A percentile compares a stretch with the other conserved stretches of the same genome.
Conservation (phyloP, 345 rosid genomes). For the Arabidopsis suecica region DNA sequence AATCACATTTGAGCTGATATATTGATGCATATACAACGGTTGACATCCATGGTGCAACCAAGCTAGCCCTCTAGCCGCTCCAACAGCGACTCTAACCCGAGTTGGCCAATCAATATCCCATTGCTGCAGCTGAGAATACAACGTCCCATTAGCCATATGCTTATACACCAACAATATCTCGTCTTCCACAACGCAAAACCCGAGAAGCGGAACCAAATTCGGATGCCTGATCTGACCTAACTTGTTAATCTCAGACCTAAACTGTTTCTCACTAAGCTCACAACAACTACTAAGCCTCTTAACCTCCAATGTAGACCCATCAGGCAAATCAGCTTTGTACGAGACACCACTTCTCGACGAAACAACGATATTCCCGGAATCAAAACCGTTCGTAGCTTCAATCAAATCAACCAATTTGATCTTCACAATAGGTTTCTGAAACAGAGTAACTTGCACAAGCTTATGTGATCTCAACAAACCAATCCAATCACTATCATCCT, state of each 20-base stretch:
- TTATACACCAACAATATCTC: slow-evolving; percentile 61
- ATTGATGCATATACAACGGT: slow-evolving; percentile 50
- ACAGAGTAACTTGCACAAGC: slow-evolving; percentile 66
- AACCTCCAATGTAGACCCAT: slow-evolving; percentile 63
- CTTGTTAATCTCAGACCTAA: slow-evolving; percentile 59
- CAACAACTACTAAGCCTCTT: slow-evolving; percentile 58
- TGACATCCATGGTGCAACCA: slow-evolving; percentile 70
- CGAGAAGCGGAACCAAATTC: slow-evolving; percentile 68
- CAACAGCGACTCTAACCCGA: slow-evolving; percentile 58
- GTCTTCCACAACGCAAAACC: slow-evolving; percentile 60
- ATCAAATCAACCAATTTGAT: slow-evolving; percentile 57
- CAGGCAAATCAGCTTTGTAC: slow-evolving; percentile 56
- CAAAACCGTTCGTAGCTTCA: slow-evolving; percentile 55
- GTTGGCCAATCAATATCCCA: slow-evolving; percentile 54
- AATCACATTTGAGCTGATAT: slow-evolving; percentile 60
- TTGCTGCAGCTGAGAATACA: slow-evolving; percentile 51
- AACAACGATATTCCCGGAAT: slow-evolving; percentile 43
- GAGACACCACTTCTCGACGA: slow-evolving; percentile 61
- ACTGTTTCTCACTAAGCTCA: slow-evolving; percentile 58
- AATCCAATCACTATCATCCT: slow-evolving; percentile 58
- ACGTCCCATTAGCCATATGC: slow-evolving; percentile 59
- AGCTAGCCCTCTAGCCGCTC: slow-evolving; percentile 67
- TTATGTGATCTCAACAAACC: slow-evolving; percentile 57
- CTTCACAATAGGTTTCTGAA: slow-evolving; percentile 66
- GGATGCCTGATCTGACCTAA: slow-evolving; percentile 68